These are phyloP conservation scores for Beauveria australis DNA, from an alignment of 2,329 filamentous ascomycete genomes.

Conservation along the genomic window DNA sequence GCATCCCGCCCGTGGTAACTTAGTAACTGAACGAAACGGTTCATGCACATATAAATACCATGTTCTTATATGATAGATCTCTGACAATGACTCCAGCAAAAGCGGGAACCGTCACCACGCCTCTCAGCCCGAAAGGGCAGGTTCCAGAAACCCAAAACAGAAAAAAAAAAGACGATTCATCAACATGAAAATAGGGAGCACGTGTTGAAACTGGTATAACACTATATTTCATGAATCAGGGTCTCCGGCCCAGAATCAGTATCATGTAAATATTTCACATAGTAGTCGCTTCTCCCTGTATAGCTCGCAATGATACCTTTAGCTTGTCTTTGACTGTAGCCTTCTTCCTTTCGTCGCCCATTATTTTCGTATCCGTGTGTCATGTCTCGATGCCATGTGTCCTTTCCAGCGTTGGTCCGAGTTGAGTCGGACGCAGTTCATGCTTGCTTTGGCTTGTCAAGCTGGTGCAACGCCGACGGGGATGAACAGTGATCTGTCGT, in stretches of 20 bases:
- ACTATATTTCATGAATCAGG: neutral
- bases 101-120: neutral
- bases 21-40: too few relatives aligned
- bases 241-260: neutral
- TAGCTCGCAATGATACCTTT: neutral
- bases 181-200: neutral
- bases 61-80: too few relatives aligned
- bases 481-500: neutral
- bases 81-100: too few relatives aligned
- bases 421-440: neutral
- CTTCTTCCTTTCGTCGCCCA: neutral
- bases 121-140: neutral
- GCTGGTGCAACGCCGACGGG: neutral
- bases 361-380: neutral
- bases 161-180: neutral
- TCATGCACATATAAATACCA: too few relatives aligned
- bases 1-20: neutral
- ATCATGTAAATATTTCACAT: neutral
- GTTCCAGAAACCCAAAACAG: neutral
- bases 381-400: neutral
- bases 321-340: neutral
- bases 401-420: neutral
- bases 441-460: slow-evolving; percentile 5
- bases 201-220: neutral
- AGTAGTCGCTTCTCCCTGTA: neutral